Evolutionary conservation across 1,139 yeast species (phyloP).

Genomic region (Scheffersomyces insectosa): DNA sequence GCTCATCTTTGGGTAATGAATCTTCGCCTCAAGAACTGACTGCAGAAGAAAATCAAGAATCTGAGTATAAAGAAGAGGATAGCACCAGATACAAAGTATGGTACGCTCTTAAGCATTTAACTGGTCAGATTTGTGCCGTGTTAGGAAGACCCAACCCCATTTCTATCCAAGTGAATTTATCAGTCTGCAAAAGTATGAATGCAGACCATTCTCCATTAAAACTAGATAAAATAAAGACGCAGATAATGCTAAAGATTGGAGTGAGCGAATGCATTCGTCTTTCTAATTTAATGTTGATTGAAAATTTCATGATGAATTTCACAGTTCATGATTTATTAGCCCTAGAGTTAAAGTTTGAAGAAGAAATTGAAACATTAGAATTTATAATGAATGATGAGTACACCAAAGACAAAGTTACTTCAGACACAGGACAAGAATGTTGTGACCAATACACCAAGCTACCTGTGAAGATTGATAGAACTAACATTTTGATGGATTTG

Average conservation of each 20-base stretch:
- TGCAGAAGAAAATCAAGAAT: neutral
- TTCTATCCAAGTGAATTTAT: constrained; percentile 48
- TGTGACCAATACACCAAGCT: constrained; percentile 5
- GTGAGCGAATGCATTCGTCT: constrained; percentile 50
- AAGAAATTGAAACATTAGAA: constrained; percentile 39
- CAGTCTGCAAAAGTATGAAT: constrained; percentile 26
- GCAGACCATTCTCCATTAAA: constrained; percentile 18
- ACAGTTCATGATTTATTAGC: constrained; percentile 37
- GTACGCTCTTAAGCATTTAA: constrained; percentile 49
- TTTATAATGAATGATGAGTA: constrained; percentile 17
- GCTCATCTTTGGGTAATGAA: too few relatives aligned
- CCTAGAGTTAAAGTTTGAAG: constrained; percentile 41
- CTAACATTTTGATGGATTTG: constrained; percentile 44
- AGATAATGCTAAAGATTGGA: constrained; percentile 42
- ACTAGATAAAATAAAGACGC: constrained; percentile 26
- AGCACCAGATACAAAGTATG: constrained; percentile 45
- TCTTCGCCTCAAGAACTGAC: neutral
- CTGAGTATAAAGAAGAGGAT: constrained; percentile 9
- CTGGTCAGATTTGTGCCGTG: constrained; percentile 52
- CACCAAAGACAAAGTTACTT: neutral
- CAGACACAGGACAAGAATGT: too few relatives aligned
- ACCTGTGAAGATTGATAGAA: constrained; percentile 25
- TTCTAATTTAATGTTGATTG: constrained; percentile 53
- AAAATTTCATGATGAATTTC: constrained; percentile 51
- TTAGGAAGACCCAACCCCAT: constrained; percentile 60